These are phyloP conservation scores for Beauveria rudraprayagi DNA, from an alignment of 2,329 filamentous ascomycete species.

Conservation along the genomic window DNA sequence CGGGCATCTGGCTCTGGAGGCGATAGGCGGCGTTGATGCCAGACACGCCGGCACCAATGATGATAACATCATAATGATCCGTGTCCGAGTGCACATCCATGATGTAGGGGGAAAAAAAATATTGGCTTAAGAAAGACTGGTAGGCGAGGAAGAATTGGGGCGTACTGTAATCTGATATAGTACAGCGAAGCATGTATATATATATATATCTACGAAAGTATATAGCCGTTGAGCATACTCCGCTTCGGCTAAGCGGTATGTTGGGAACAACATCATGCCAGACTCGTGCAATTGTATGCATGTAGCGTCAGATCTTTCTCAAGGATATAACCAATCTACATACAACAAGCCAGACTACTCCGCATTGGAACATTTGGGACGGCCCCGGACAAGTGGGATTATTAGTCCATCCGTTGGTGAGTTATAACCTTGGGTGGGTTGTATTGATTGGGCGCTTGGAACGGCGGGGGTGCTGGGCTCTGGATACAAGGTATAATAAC, in stretches of 20 bases:
- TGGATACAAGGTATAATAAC: no score
- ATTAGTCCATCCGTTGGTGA: not conserved
- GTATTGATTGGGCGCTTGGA: no score
- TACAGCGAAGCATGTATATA: no score
- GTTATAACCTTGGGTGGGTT: no score
- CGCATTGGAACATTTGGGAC: not conserved
- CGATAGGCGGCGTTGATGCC: conserved; percentile 54
- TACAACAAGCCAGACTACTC: not conserved
- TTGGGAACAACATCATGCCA: not conserved
- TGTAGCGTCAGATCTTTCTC: not conserved
- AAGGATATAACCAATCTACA: not conserved
- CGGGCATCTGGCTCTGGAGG: conserved; percentile 45
- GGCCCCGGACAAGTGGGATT: no score
- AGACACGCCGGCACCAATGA: conserved; percentile 61
- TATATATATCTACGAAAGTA: no score
- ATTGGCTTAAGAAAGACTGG: no score
- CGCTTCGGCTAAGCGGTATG: not conserved
- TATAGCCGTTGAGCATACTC: not conserved
- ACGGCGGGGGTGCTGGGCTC: no score
- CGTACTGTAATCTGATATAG: no score
- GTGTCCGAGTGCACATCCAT: no score
- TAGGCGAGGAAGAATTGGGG: no score
- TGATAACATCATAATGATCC: conserved; percentile 25
- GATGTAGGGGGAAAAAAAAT: no score
- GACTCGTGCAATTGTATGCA: not conserved